phyloP scores from a whole-genome alignment of 148 eudicot genomes.

The Rhododendron griersonianum region DNA sequence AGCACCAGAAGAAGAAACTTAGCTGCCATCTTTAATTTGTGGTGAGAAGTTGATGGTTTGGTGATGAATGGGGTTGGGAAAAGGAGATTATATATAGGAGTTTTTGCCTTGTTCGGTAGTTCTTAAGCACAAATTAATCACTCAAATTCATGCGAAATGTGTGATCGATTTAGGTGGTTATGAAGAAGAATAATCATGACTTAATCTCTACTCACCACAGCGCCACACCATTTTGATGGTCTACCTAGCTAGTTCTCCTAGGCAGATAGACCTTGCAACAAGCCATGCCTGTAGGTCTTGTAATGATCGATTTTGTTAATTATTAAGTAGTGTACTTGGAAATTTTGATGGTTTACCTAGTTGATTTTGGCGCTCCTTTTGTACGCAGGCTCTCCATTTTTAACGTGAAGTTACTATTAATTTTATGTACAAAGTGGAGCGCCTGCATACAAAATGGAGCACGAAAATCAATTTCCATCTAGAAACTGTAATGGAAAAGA shows the following conservation, averaged over 20 bases:
- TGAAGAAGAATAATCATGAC: background rate
- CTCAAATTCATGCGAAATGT: background rate
- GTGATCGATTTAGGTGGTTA: background rate
- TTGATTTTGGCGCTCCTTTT: too few relatives aligned
- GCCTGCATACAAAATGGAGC: too few relatives aligned
- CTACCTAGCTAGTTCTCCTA: conserved; percentile 4
- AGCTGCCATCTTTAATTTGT: conserved; percentile 5
- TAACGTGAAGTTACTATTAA: too few relatives aligned
- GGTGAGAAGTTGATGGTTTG: background rate
- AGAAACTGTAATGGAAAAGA: background rate
- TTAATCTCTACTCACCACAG: background rate
- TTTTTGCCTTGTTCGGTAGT: background rate
- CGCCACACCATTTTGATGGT: background rate
- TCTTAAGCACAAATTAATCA: background rate
- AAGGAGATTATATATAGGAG: background rate
- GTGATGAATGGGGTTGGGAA: background rate
- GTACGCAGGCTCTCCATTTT: too few relatives aligned
- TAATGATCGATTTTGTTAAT: background rate
- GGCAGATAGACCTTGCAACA: background rate
- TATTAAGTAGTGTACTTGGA: too few relatives aligned
- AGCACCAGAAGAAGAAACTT: conserved; percentile 24
- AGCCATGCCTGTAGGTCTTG: background rate
- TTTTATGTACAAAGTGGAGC: too few relatives aligned
- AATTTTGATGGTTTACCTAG: too few relatives aligned
- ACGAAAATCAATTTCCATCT: too few relatives aligned